A percentile compares a stretch with the other conserved stretches of the same genome.
Conservation (phyloP, 148 eudicot species). For the Polygonum maritimum region DNA sequence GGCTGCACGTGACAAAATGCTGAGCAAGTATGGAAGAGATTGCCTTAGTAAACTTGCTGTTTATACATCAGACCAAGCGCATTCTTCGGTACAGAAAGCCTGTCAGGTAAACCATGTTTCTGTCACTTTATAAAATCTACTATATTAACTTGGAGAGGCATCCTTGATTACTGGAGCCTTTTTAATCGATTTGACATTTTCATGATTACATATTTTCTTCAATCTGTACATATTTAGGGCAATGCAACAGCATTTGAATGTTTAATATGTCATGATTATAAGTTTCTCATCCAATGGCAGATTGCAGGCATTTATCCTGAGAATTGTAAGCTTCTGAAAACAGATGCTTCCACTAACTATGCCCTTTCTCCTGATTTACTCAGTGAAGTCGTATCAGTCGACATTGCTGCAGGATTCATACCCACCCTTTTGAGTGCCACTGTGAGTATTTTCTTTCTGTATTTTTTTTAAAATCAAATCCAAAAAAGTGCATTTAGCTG, state of each 20-base stretch:
- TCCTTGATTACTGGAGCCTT: background rate
- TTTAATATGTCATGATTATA: background rate
- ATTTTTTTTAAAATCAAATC: background rate
- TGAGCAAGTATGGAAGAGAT: conserved; percentile 65
- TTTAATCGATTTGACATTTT: background rate
- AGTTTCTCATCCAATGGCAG: conserved; percentile 30
- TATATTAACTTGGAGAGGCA: background rate
- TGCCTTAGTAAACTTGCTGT: conserved; percentile 63
- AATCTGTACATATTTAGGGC: background rate
- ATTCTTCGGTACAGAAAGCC: conserved; percentile 75
- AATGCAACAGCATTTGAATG: background rate
- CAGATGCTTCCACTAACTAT: conserved; percentile 55
- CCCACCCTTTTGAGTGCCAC: conserved; percentile 82
- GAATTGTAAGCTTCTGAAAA: conserved; percentile 61
- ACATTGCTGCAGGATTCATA: conserved; percentile 58
- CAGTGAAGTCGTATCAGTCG: conserved; percentile 46
- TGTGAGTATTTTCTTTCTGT: conserved; percentile 34
- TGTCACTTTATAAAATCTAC: background rate
- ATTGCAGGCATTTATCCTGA: conserved; percentile 82
- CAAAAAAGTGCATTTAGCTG: background rate
- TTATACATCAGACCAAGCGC: conserved; percentile 91
- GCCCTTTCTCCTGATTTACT: conserved; percentile 71
- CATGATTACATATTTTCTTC: background rate
- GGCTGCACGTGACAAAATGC: conserved; percentile 87
- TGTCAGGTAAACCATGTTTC: background rate